Percentiles rank a stretch among this genome's conserved stretches.
phyloP scores from a whole-genome alignment of 345 rosid genomes.

The Garcia nutans region DNA sequence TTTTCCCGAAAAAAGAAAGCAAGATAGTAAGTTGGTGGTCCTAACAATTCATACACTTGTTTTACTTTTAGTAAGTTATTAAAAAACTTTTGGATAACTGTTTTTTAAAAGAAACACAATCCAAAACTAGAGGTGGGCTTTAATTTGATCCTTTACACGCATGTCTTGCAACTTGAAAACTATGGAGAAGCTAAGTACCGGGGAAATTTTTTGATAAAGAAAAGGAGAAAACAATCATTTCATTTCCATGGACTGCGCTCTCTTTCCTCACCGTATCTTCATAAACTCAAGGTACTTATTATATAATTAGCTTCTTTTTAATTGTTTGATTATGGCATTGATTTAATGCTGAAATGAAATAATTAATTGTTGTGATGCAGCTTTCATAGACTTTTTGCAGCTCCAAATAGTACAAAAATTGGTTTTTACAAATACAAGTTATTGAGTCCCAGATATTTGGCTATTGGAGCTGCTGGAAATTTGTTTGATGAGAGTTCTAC shows the following conservation, averaged over 20 bases:
- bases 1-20: too few species aligned
- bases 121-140: constrained; percentile 40
- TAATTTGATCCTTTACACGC: constrained; percentile 3
- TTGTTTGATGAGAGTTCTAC: constrained; percentile 42
- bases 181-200: constrained; percentile 5
- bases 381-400: constrained; percentile 29
- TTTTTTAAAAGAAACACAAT: neutral
- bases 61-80: too few species aligned
- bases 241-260: constrained; percentile 46
- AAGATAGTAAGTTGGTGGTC: too few species aligned
- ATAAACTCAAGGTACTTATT: constrained; percentile 33
- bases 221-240: neutral
- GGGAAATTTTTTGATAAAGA: neutral
- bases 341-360: neutral
- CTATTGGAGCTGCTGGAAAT: constrained; percentile 41
- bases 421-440: constrained; percentile 36
- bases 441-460: constrained; percentile 34
- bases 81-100: constrained; percentile 21
- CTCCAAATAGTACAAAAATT: constrained; percentile 22
- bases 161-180: neutral
- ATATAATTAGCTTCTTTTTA: too few species aligned
- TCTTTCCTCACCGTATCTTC: constrained; percentile 32
- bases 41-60: too few species aligned
- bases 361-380: constrained; percentile 31
- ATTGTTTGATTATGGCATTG: neutral